Evolutionary conservation across 371 early-diverging fungal genomes (phyloP), one percentile per base, ranked within the genome.

Genomic region (Zychaea mexicana): DNA sequence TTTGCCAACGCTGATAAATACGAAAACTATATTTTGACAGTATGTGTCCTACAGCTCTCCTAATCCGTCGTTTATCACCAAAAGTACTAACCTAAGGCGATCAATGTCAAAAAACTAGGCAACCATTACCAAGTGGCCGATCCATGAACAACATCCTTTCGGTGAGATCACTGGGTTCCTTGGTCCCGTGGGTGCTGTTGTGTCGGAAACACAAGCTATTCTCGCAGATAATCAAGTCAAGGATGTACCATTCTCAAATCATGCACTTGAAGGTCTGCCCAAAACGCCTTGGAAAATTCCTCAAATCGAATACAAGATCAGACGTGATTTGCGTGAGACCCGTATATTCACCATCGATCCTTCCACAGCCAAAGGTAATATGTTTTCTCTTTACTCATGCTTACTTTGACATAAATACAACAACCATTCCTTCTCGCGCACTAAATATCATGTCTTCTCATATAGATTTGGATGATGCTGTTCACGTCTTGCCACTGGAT

Each of bases 331-430:
- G 52, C 78, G 90, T 2, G 32, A 42, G 0, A 67, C 70, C 26
- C 75, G 89, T 46, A 85, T 97, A 28, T 93, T 93, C 64, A 89
- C 91, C 4, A 92, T 98, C 56, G 98, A 98, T 74, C 98, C 98
- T 21, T 76, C 81, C 7, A 93, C 95, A 0, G 97, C 97, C 15
- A 89, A 88, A 67, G 97, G 95, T 77, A 31, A 54, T 17, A 2
- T 19, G n/a, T n/a, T n/a, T n/a, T n/a, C n/a, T n/a, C n/a, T n/a
- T n/a, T n/a, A n/a, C n/a, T n/a, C n/a, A n/a, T n/a, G n/a, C n/a
- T n/a, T n/a, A n/a, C n/a, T n/a, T n/a, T n/a, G n/a, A n/a, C n/a
- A n/a, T n/a, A n/a, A n/a, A n/a, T n/a, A n/a, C n/a, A n/a, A n/a
- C n/a, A n/a, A n/a, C n/a, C n/a, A n/a, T n/a, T n/a, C n/a, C n/a